These are phyloP conservation scores for Penicillium paneum DNA, from an alignment of 2,329 filamentous ascomycete genomes.

Conservation along the genomic window DNA sequence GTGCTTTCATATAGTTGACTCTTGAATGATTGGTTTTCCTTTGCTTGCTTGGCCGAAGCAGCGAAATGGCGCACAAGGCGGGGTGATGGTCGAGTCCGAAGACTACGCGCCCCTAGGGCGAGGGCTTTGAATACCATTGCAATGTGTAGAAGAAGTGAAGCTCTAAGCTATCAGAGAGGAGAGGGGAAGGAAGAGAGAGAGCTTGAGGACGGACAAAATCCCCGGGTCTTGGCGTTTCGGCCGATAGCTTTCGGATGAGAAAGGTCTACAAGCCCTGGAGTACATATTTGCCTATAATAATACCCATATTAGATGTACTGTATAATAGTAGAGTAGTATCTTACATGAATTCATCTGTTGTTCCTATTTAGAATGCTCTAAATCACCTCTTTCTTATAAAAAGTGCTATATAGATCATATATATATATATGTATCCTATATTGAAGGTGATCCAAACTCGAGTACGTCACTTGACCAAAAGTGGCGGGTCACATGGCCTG, in stretches of 20 bases:
- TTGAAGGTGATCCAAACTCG: background rate
- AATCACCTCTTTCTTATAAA: background rate
- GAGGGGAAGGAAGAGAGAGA: background rate
- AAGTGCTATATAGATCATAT: background rate
- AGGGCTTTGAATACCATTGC: conserved; percentile 22
- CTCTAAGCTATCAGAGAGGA: background rate
- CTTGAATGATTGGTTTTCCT: conserved; percentile 52
- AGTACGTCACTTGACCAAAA: background rate
- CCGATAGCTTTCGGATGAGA: background rate
- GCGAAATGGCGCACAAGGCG: conserved; percentile 21
- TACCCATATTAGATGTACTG: too few species aligned
- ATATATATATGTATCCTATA: background rate
- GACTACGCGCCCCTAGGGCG: conserved; percentile 18
- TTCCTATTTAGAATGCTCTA: background rate
- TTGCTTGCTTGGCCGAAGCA: conserved; percentile 19
- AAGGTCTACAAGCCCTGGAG: too few species aligned
- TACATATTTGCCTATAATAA: too few species aligned
- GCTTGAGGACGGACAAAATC: conserved; percentile 9
- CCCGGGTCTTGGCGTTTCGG: conserved; percentile 3
- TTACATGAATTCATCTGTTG: background rate
- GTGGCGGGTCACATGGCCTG: background rate
- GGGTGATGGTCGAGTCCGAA: conserved; percentile 10
- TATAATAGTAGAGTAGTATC: background rate
- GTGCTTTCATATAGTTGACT: conserved; percentile 62
- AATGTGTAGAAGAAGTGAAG: background rate